Conservation (phyloP, 805 yeast species). For the Jamesozyma hellenica region DNA sequence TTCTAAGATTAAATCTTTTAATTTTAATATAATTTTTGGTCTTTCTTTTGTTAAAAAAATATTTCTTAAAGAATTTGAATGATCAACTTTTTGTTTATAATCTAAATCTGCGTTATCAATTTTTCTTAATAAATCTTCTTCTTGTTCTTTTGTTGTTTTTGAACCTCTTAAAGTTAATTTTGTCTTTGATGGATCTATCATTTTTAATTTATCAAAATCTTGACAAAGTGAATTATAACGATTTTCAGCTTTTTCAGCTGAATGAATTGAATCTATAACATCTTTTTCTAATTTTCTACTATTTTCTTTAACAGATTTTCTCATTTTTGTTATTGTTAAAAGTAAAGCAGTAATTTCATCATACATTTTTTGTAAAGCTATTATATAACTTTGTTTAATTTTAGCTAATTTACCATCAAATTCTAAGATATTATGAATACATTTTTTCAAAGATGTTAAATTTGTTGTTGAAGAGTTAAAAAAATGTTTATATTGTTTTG, state of each 20-base stretch:
- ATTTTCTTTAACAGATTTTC: constrained; percentile 75
- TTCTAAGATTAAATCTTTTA: constrained; percentile 73
- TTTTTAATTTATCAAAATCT: constrained; percentile 73
- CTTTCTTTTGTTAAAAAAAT: constrained; percentile 64
- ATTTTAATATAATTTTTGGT: constrained; percentile 61
- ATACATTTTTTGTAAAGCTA: constrained; percentile 72
- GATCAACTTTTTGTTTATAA: constrained; percentile 64
- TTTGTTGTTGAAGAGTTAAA: constrained; percentile 16
- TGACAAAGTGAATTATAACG: constrained; percentile 72
- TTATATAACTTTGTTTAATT: constrained; percentile 68
- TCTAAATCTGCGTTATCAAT: constrained; percentile 81
- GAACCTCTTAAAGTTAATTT: constrained; percentile 72
- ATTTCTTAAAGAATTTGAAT: constrained; percentile 62
- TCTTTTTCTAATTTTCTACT: constrained; percentile 76
- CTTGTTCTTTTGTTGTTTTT: constrained; percentile 71
- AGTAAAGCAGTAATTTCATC: constrained; percentile 72
- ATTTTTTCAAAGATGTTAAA: constrained; percentile 44
- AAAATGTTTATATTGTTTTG: constrained; percentile 52
- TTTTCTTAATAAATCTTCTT: constrained; percentile 75
- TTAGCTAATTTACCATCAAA: constrained; percentile 67
- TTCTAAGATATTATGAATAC: constrained; percentile 58
- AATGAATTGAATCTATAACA: constrained; percentile 66
- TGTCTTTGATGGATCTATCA: constrained; percentile 76
- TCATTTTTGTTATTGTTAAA: constrained; percentile 54
- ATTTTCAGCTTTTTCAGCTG: constrained; percentile 79